These are phyloP conservation scores for Monosporascus sp. DNA, from an alignment of 2,329 filamentous ascomycete genomes.

Conservation along the genomic window DNA sequence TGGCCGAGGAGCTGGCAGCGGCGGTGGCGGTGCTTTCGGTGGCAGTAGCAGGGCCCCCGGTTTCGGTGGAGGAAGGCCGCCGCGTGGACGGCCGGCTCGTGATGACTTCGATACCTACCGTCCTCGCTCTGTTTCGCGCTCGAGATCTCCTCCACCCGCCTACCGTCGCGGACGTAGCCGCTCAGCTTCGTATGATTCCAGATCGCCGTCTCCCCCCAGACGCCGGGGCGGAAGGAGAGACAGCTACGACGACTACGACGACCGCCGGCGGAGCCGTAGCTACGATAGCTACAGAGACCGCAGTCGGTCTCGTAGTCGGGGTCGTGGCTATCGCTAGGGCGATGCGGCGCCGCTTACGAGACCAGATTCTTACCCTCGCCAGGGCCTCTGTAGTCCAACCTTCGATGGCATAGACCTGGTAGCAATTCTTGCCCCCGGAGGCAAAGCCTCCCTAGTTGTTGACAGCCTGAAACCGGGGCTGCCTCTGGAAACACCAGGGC, in stretches of 20 bases:
- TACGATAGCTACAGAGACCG: constrained; percentile 39
- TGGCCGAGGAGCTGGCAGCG: constrained; percentile 30
- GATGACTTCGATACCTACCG: constrained; percentile 54
- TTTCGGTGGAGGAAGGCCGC: constrained; percentile 25
- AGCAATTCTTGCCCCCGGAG: too few relatives aligned
- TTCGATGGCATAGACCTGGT: too few relatives aligned
- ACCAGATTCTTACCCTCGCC: too few relatives aligned
- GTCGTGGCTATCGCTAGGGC: constrained; percentile 30
- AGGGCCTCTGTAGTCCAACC: too few relatives aligned
- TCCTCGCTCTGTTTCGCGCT: constrained; percentile 50
- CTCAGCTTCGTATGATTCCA: constrained; percentile 25
- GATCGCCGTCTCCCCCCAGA: constrained; percentile 31
- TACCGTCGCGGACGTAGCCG: constrained; percentile 25
- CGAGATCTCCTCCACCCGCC: constrained; percentile 31
- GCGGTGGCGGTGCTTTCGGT: constrained; percentile 32
- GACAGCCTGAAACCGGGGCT: too few relatives aligned
- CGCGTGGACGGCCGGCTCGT: constrained; percentile 22
- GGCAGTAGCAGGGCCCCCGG: constrained; percentile 26
- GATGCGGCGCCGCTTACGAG: background rate
- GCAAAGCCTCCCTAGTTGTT: too few relatives aligned
- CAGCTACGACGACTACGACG: constrained; percentile 29
- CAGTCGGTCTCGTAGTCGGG: constrained; percentile 35
- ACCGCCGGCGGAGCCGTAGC: constrained; percentile 43
- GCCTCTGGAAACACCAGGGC: too few relatives aligned
- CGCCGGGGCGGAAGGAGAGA: constrained; percentile 27